Base-by-base conservation (phyloP, 768 basidiomycete species). In the Sporobolomyces pararoseus region DNA sequence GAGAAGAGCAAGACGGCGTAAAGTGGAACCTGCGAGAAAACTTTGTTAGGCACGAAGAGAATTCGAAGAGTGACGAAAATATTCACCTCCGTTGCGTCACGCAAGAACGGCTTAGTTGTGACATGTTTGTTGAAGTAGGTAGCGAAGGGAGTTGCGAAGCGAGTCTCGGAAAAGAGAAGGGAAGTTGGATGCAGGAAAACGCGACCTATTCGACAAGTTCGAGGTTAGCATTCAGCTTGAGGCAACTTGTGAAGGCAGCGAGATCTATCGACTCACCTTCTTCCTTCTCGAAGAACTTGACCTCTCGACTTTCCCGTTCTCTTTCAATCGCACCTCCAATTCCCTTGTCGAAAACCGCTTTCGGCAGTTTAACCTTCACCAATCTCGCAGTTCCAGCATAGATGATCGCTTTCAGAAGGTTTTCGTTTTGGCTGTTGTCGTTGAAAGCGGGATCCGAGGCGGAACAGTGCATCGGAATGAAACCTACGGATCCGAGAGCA, bases 161-260 rank as follows among this genome's bases (percentile, higher is more conserved):
- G 82, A 29, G 85, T 82, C 63, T 85, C 85, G 34, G 83, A 82
- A 76, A 97, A 97, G 25, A 93, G 80, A 7, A 90, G 83, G 51
- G 90, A 93, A 14, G 83, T 84, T 0, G 93, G 92, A 77, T 95
- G 93, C 29, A 91, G 78, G 80, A 91, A 92, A 10, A 90, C 88
- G 13, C 90, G 82, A 29, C 72, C 76, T 73, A 63, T 21, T 10
- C n/a, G 42, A 29, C 39, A 1, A 31, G 23, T 13, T 6, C 12
- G 6, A 29, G 2, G 50, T 29, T n/a, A 31, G 31, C 4, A 57
- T 49, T 2, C 1, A 16, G n/a, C n/a, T n/a, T n/a, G n/a, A n/a
- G n/a, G n/a, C n/a, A n/a, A n/a, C n/a, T n/a, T n/a, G n/a, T n/a
- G n/a, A n/a, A n/a, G n/a, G n/a, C n/a, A n/a, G n/a, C n/a, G n/a